A percentile compares a stretch with the other conserved stretches of the same genome.
Evolutionary conservation across 768 basidiomycete genomes (phyloP).

Genomic region (Leccinellum albellum): DNA sequence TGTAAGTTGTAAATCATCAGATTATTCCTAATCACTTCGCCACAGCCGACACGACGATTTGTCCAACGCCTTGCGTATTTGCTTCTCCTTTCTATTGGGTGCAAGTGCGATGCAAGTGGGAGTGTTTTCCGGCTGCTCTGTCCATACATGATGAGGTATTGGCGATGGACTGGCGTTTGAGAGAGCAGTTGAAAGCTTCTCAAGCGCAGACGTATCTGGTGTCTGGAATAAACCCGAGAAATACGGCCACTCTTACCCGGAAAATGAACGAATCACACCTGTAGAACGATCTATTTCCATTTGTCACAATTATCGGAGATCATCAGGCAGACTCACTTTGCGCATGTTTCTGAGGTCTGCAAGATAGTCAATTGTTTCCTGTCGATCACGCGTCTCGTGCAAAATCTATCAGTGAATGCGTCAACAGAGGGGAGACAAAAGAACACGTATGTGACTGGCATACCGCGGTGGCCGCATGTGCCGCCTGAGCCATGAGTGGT

Average conservation of each 20-base stretch:
- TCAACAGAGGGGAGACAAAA: not conserved
- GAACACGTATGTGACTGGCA: not conserved
- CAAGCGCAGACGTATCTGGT: constrained; percentile 30
- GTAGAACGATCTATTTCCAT: constrained; percentile 35
- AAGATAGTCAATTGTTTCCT: constrained; percentile 38
- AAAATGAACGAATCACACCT: constrained; percentile 24
- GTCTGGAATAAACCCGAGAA: constrained; percentile 21
- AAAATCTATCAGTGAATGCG: constrained; percentile 29
- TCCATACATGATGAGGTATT: constrained; percentile 40
- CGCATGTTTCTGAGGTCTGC: constrained; percentile 38
- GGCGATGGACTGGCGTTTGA: constrained; percentile 18
- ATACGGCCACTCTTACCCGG: no score
- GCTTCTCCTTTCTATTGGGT: constrained; percentile 36
- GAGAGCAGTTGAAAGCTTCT: constrained; percentile 31
- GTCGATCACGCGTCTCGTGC: constrained; percentile 36
- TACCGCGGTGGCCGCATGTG: constrained; percentile 43
- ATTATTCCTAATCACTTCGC: constrained; percentile 17
- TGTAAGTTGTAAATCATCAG: not conserved
- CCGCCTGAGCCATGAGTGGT: constrained; percentile 43
- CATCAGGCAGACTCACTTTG: constrained; percentile 29
- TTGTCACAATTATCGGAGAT: not conserved
- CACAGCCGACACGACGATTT: constrained; percentile 39
- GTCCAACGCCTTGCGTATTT: constrained; percentile 40
- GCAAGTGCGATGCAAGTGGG: constrained; percentile 43
- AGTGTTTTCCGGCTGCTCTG: constrained; percentile 41